Evolutionary conservation across 2,329 filamentous ascomycete genomes (phyloP).

Genomic region (Stachybotrys elegans): DNA sequence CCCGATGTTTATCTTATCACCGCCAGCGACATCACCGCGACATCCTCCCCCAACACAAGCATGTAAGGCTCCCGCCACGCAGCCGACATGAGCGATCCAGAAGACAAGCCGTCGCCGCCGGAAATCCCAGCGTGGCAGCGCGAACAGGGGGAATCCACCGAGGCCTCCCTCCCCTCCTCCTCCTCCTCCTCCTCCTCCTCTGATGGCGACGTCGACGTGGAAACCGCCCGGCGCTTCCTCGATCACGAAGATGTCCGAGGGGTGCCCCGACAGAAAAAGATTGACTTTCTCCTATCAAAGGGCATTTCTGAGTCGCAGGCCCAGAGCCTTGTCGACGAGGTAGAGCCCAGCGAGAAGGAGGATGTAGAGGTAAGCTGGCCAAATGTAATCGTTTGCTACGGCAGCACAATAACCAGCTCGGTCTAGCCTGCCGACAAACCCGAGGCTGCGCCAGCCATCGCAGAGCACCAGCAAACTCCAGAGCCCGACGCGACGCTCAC

Average conservation of each 20-base stretch:
- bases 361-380: neutral
- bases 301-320: constrained; percentile 66
- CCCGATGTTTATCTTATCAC: neutral
- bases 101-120: constrained; percentile 17
- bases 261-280: constrained; percentile 66
- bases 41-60: neutral
- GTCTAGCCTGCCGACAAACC: too few relatives aligned
- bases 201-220: constrained; percentile 28
- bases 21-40: neutral
- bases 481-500: constrained; percentile 14
- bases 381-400: too few relatives aligned
- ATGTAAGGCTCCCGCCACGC: too few relatives aligned
- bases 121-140: constrained; percentile 28
- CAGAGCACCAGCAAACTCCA: constrained; percentile 10
- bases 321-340: constrained; percentile 51
- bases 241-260: constrained; percentile 67
- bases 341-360: constrained; percentile 6
- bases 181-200: too few relatives aligned
- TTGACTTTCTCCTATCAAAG: constrained; percentile 72
- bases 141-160: constrained; percentile 9
- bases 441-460: too few relatives aligned
- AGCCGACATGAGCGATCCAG: constrained; percentile 26
- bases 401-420: too few relatives aligned
- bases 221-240: constrained; percentile 72
- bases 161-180: too few relatives aligned